Evolutionary conservation across 306 rosid genomes (phyloP).

Genomic region (Acacia melanoxylon): DNA sequence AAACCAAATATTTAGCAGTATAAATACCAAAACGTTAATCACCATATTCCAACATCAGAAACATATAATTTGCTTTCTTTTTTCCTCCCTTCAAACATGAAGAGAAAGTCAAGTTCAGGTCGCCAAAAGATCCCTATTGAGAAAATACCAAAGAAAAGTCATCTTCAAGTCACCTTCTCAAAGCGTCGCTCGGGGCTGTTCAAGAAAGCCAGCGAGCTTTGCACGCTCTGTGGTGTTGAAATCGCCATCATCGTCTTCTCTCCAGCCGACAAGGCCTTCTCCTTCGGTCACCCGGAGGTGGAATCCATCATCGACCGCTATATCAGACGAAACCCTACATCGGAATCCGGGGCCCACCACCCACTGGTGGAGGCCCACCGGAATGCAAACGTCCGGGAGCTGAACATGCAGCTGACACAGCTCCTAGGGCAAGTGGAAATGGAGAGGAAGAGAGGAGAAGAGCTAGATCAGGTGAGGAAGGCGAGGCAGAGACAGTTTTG

Average conservation of each 20-base stretch:
- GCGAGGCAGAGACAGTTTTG: conserved; percentile 45
- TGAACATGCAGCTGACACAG: conserved; percentile 49
- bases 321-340: conserved; percentile 31
- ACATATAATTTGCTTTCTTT: background rate
- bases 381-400: conserved; percentile 42
- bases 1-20: conserved; percentile 38
- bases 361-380: conserved; percentile 41
- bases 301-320: conserved; percentile 55
- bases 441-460: conserved; percentile 57
- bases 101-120: conserved; percentile 50
- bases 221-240: conserved; percentile 71
- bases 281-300: conserved; percentile 64
- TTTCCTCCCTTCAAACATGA: conserved; percentile 24
- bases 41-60: conserved; percentile 6
- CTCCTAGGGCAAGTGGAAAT: conserved; percentile 44
- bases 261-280: conserved; percentile 63
- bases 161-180: conserved; percentile 69
- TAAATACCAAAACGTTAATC: conserved; percentile 31
- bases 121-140: conserved; percentile 59
- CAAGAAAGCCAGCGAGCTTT: conserved; percentile 74
- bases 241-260: conserved; percentile 65
- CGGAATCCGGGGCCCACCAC: conserved; percentile 20
- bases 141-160: conserved; percentile 58
- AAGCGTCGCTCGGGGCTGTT: conserved; percentile 68
- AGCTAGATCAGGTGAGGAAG: conserved; percentile 43